phyloP scores from a whole-genome alignment of 148 eudicot genomes.

The Arctostaphylos glauca region DNA sequence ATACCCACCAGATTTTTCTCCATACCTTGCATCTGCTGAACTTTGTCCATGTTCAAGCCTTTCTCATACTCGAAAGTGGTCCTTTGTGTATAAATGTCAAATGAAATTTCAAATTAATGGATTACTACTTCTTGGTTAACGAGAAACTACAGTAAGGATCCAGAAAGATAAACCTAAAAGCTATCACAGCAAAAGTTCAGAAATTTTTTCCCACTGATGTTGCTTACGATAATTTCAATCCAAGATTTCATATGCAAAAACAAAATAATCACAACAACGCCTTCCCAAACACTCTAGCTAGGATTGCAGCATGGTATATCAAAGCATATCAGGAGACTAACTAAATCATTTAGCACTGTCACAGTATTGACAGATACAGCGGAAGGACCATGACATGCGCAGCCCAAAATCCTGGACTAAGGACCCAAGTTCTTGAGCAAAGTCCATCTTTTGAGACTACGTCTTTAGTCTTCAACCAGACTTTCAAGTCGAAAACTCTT shows the following conservation, averaged over 20 bases:
- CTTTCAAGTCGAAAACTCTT: too few relatives aligned
- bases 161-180: background rate
- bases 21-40: conserved; percentile 62
- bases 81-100: conserved; percentile 31
- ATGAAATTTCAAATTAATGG: conserved; percentile 14
- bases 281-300: conserved; percentile 1
- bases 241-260: background rate
- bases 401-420: too few relatives aligned
- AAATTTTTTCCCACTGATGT: background rate
- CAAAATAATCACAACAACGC: background rate
- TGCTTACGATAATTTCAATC: background rate
- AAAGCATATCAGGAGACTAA: background rate
- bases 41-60: conserved; percentile 54
- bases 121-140: background rate
- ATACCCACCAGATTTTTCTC: conserved; percentile 61
- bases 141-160: background rate
- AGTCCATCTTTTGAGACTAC: too few relatives aligned
- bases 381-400: background rate
- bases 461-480: too few relatives aligned
- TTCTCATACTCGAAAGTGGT: conserved; percentile 68
- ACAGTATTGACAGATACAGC: background rate
- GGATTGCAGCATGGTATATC: background rate
- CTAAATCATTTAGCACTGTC: background rate
- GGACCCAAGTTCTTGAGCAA: too few relatives aligned
- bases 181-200: background rate